A percentile compares a stretch with the other conserved stretches of the same genome.
Evolutionary conservation across 129 eudicot species (phyloP).

Genomic region (Saussurea involucrata): DNA sequence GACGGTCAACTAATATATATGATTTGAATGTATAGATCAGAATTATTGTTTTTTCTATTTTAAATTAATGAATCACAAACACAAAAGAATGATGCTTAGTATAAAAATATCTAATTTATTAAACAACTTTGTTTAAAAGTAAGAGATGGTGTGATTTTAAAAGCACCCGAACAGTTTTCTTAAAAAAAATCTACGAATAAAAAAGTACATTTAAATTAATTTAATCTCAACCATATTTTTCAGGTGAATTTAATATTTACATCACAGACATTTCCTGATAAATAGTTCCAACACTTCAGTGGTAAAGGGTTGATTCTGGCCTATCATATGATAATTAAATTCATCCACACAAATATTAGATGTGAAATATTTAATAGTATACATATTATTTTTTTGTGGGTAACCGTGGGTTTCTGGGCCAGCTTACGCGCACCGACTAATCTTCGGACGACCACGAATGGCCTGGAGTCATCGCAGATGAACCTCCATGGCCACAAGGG

Average conservation of each 20-base stretch:
- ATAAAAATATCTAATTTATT: background rate
- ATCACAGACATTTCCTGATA: background rate
- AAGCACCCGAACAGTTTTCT: background rate
- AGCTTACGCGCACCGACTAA: too few relatives aligned
- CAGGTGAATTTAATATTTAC: background rate
- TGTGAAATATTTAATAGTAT: background rate
- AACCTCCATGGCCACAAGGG: too few relatives aligned
- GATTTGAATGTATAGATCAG: background rate
- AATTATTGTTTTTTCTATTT: background rate
- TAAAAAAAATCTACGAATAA: background rate
- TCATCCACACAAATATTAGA: background rate
- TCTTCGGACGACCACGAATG: too few relatives aligned
- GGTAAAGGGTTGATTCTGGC: background rate
- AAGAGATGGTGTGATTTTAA: background rate
- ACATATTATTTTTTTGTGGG: too few relatives aligned
- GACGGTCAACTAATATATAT: too few relatives aligned
- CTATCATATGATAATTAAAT: background rate
- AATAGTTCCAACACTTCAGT: background rate
- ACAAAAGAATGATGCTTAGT: background rate
- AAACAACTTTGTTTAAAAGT: background rate
- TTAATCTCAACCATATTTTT: background rate
- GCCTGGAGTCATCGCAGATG: too few relatives aligned
- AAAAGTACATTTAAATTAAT: background rate
- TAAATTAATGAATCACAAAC: background rate
- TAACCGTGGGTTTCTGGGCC: too few relatives aligned